Conservation (phyloP, 768 basidiomycete genomes). For the Lactarius hatsudake region DNA sequence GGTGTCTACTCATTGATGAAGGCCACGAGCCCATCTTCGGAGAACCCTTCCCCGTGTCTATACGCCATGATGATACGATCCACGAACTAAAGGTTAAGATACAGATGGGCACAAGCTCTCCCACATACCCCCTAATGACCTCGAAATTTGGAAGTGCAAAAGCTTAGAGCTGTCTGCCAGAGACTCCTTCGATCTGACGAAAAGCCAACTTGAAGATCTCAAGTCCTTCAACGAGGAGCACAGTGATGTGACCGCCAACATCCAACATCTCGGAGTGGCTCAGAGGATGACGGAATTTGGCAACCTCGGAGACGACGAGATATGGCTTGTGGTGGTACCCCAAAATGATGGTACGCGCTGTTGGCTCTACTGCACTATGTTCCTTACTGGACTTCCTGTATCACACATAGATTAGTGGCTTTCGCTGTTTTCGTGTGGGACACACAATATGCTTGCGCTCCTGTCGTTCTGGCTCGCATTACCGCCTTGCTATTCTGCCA, state of each 20-base stretch:
- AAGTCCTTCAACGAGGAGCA: neutral
- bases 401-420: no score
- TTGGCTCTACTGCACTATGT: neutral
- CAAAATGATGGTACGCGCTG: neutral
- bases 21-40: neutral
- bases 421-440: no score
- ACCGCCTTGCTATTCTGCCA: no score
- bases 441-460: no score
- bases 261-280: conserved; percentile 7
- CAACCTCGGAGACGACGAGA: neutral
- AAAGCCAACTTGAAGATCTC: neutral
- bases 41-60: neutral
- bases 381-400: neutral
- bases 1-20: neutral
- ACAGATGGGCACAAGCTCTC: neutral
- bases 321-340: neutral
- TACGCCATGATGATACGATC: neutral
- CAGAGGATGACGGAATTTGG: neutral
- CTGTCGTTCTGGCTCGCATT: neutral
- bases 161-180: neutral
- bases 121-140: neutral
- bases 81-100: neutral
- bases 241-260: neutral
- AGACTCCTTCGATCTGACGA: neutral
- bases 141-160: neutral